phyloP scores from a whole-genome alignment of 2,329 filamentous ascomycete species.

The Cercospora sp. region DNA sequence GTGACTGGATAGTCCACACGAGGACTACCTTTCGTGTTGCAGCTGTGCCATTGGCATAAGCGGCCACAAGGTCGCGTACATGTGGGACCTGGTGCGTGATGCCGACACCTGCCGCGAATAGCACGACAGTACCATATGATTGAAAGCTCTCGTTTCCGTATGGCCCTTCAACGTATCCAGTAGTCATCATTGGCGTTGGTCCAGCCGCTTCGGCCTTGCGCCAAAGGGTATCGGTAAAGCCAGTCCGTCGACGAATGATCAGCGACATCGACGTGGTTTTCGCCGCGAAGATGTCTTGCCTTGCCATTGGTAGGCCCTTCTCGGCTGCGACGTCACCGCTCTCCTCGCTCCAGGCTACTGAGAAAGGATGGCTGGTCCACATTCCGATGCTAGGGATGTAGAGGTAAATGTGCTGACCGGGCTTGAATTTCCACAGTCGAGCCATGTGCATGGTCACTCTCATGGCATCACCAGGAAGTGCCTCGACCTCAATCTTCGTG shows the following conservation, averaged over 20 bases:
- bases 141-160: conserved; percentile 79
- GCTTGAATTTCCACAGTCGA: conserved; percentile 72
- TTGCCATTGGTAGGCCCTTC: conserved; percentile 50
- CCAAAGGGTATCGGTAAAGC: conserved; percentile 82
- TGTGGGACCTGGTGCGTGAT: conserved; percentile 95
- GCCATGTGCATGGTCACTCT: conserved; percentile 73
- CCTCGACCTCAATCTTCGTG: conserved; percentile 69
- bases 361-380: conserved; percentile 78
- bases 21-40: conserved; percentile 80
- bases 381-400: conserved; percentile 72
- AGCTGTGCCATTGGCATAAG: conserved; percentile 66
- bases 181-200: conserved; percentile 60
- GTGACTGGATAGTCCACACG: conserved; percentile 89
- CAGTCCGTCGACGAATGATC: conserved; percentile 81
- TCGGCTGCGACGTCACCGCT: conserved; percentile 44
- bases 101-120: conserved; percentile 89
- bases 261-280: conserved; percentile 67
- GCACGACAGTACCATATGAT: conserved; percentile 87
- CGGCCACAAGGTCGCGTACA: conserved; percentile 63
- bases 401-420: conserved; percentile 77
- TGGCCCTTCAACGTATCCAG: conserved; percentile 82
- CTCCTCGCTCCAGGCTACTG: conserved; percentile 74
- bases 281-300: conserved; percentile 53
- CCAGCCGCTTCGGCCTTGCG: conserved; percentile 61
- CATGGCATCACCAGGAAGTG: conserved; percentile 72